Base-by-base conservation (phyloP, 2,329 filamentous ascomycete species). In the Cladosporium sp. region DNA sequence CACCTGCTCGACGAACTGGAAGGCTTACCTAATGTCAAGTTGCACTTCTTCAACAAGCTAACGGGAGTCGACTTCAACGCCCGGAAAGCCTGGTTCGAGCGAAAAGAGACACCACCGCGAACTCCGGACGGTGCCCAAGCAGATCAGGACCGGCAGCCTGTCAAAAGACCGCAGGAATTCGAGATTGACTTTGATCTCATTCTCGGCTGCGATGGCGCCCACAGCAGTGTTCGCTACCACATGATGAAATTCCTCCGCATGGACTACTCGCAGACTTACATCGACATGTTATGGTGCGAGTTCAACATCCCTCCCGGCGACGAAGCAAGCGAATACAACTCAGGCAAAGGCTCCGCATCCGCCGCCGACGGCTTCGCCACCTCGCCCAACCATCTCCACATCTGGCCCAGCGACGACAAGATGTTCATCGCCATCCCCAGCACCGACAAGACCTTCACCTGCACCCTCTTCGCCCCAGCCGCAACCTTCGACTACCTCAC, bases 361-460 rank as follows among this genome's bases (percentile, higher is more conserved):
- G 66, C 76, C 11, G 69, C 67, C 23, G 82, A 82, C 26, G 80
- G 83, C 55, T 98, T 96, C 75, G 84, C 84, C 57, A 95, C 98
- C 71, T 95, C 92, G 0, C 92, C 93, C 1, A 91, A 97, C 72
- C 93, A 98, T 76, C 84, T 99, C 1, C 95, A 99, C 78, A 99
- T 99, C 75, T 99, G 95, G 95, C 95, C 95, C 0, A 89, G 89
- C 72, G 62, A 64, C 18, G 65, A 66, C 44, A 88, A 93, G 50
- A 98, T 99, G 96, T 99, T 99, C 80, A 99, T 99, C 74, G 96
- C 95, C 21, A 93, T 99, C 52, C 94, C 95, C 0, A 84, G 83
- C n/a, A 77, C 92, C 78, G 93, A 98, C 76, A 93, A 92, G 65
- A 91, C 92, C 2, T 99, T 99, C 76, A 97, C 93, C 0, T 96